Conservation (phyloP, 2,329 filamentous ascomycete species). For the Aspergillus luchuensis region DNA sequence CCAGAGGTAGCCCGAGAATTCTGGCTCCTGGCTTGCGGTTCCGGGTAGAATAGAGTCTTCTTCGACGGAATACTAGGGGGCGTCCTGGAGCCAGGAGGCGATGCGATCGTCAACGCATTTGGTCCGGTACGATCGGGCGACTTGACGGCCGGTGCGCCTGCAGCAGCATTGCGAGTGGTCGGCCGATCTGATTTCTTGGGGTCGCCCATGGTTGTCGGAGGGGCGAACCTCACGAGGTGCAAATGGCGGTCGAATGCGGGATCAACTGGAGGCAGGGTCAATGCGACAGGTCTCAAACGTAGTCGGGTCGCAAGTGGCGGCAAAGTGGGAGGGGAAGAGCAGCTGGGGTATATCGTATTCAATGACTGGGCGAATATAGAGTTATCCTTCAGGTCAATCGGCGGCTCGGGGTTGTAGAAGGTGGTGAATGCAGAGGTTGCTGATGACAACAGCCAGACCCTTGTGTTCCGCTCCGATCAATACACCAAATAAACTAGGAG, state of each 20-base stretch:
- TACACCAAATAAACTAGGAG: constrained; percentile 19
- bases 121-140: constrained; percentile 22
- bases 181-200: constrained; percentile 21
- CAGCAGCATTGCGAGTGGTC: constrained; percentile 22
- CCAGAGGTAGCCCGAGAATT: constrained; percentile 46
- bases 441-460: constrained; percentile 21
- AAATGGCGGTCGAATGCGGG: constrained; percentile 22
- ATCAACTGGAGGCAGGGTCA: constrained; percentile 12
- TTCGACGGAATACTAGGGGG: constrained; percentile 56
- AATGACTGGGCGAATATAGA: constrained; percentile 2
- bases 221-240: constrained; percentile 8
- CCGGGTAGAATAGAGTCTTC: constrained; percentile 47
- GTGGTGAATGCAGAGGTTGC: constrained; percentile 30
- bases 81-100: constrained; percentile 62
- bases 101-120: constrained; percentile 38
- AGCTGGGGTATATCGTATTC: background rate
- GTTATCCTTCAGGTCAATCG: constrained; percentile 18
- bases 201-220: constrained; percentile 26
- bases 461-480: constrained; percentile 25
- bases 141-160: constrained; percentile 23
- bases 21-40: constrained; percentile 28
- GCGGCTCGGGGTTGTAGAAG: constrained; percentile 18
- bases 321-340: constrained; percentile 7
- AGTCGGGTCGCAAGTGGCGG: constrained; percentile 18
- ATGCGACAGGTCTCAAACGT: constrained; percentile 27